These are phyloP conservation scores for Botrytis byssoidea DNA, from an alignment of 2,329 filamentous ascomycete species.

Conservation along the genomic window DNA sequence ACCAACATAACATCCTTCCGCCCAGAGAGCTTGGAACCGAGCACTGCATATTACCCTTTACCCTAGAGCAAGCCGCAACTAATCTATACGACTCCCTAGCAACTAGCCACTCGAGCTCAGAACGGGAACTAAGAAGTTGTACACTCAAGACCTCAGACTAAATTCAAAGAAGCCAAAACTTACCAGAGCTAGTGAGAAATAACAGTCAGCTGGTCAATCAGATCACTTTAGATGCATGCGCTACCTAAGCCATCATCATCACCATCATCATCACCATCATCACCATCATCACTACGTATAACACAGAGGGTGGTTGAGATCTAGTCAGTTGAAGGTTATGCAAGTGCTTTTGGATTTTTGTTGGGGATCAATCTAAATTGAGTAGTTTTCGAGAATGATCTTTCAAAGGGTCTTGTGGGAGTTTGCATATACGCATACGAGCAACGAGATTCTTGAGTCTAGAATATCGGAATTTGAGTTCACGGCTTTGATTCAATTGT, in stretches of 20 bases:
- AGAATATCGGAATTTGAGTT: not conserved
- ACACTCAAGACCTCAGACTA: not conserved
- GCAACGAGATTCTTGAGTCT: not conserved
- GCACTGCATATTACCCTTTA: not conserved
- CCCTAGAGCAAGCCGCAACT: conserved; percentile 5
- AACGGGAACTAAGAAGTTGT: conserved; percentile 1
- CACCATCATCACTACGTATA: conserved; percentile 4
- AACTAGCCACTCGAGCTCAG: not conserved
- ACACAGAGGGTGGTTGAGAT: not conserved
- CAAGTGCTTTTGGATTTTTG: not conserved
- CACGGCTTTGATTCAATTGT: not conserved
- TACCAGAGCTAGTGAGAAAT: conserved; percentile 1
- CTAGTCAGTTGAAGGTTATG: not conserved
- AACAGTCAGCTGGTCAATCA: conserved; percentile 3
- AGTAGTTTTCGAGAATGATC: not conserved
- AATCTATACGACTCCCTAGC: conserved; percentile 2
- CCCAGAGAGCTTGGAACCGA: not conserved
- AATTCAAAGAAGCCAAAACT: not conserved
- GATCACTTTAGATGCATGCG: conserved; percentile 3
- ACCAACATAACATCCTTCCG: not conserved
- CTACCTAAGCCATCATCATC: conserved; percentile 6
- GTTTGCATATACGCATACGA: not conserved
- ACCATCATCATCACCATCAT: conserved; percentile 1
- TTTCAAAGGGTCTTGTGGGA: not conserved
- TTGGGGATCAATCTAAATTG: not conserved